Evolutionary conservation across 768 basidiomycete species (phyloP), one percentile per base, ranked within the genome.

Genomic region (Holtermanniella nyarrowii): DNA sequence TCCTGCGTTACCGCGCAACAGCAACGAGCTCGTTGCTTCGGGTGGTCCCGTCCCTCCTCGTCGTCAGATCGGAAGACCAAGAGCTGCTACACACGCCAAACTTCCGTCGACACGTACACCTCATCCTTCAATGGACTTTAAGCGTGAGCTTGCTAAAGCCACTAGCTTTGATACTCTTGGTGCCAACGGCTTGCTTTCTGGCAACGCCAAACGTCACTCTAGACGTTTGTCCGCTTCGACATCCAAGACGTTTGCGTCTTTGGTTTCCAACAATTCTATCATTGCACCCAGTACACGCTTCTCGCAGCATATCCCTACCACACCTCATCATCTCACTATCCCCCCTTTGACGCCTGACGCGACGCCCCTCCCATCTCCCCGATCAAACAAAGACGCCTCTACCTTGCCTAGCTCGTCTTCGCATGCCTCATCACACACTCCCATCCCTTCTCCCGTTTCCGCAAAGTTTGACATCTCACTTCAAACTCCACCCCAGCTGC

Each of bases 1-100:
- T 14, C 22, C 31, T 7, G 16, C 10, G 10, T 7, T 37, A 16
- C 31, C 31, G 16, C 31, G 31, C 7, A 7, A 37, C 31, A 37
- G 31, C 16, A 16, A 7, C 31, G 31, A 37, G 31, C 31, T 37
- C 10, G 7, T 16, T 7, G 10, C 10, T 16, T 37, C 16, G 31
- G 31, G 52, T 27, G 59, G 59, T 39, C 60, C 60, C 2, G 55
- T 61, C 2, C 60, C 60, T 14, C 60, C 60, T 37, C 31, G 31
- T 37, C 31, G 31, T 7, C 31, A 37, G 7, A 16, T 37, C 31
- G 31, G 31, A 7, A 7, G 31, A 37, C 31, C 31, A 7, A 7
- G 31, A 7, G 31, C 31, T 37, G 31, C 31, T 7, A 37, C 31
- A 7, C n/a, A n/a, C n/a, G 7, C 10, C 31, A 37, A 37, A 16